Evolutionary conservation across 2,329 filamentous ascomycete species (phyloP), one percentile per base, ranked within the genome.

Genomic region (Cercospora janseana): DNA sequence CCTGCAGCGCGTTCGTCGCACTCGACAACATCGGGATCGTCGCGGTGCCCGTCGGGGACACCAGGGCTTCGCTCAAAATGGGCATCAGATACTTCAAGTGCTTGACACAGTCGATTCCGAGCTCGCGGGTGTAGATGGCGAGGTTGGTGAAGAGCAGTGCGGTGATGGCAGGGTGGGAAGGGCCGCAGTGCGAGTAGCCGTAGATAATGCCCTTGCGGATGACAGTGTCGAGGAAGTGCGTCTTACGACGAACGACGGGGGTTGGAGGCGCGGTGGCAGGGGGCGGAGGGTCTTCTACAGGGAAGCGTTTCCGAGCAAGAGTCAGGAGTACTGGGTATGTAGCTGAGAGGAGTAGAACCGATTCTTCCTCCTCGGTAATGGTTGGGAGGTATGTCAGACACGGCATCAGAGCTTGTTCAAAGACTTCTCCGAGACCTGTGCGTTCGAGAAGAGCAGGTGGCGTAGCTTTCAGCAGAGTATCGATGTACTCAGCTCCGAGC

Each of bases 341-440:
- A 5, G 77, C 74, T 4, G 68, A 63, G 1, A 95, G 76, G 3
- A 96, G 71, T 1, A 64, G 62, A 2, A 86, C 63, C 3, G 87
- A 87, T 49, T 93, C 86, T 0, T 76, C 65, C 61, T 88, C 85
- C 0, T 87, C 82, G 0, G 88, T 95, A 32, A 95, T 72, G 9
- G 78, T 81, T 0, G 92, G 91, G 4, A 95, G 75, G 60, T 83
- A 87, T 6, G 85, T 76, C n/a, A 95, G 77, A 27, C 83, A 82
- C 0, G 88, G 87, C 57, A 84, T 78, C 2, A 88, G 69, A 3
- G 83, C 79, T 15, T 88, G 79, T 61, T 85, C 79, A 54, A 92
- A 85, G 20, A 92, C 78, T 10, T 76, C 70, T 16, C 77, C 79
- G 6, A 92, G 79, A 1, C 87, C 86, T 0, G 82, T 87, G 37